Percentiles rank a stretch among this genome's conserved stretches.
These are phyloP conservation scores for Silene latifolia DNA, from an alignment of 148 eudicot species.

Conservation along the genomic window DNA sequence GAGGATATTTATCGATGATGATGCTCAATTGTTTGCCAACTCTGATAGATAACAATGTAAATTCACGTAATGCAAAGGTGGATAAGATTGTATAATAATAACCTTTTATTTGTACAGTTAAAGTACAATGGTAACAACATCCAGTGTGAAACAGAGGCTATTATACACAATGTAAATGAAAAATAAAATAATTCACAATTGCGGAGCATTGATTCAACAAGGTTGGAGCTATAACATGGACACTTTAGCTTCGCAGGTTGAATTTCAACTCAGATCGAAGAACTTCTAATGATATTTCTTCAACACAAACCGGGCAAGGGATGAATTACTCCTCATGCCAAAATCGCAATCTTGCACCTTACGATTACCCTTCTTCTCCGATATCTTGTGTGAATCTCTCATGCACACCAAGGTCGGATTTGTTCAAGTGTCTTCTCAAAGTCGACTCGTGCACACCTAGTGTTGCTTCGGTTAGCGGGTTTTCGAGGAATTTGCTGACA, in stretches of 20 bases:
- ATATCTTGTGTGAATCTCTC: conserved; percentile 91
- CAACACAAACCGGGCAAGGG: not conserved
- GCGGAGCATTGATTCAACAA: not conserved
- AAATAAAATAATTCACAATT: not conserved
- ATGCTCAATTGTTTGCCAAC: too few species aligned
- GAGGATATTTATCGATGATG: too few species aligned
- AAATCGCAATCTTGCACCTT: too few species aligned
- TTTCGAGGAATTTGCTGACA: too few species aligned
- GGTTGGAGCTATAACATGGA: not conserved
- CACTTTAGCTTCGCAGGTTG: conserved; percentile 22
- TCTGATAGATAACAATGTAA: too few species aligned
- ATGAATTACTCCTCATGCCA: too few species aligned
- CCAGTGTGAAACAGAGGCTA: not conserved
- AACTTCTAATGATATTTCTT: not conserved
- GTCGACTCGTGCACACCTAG: conserved; percentile 56
- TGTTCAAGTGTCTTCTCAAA: conserved; percentile 92
- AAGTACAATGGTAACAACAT: not conserved
- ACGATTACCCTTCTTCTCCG: conserved; percentile 77
- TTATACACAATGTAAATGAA: not conserved
- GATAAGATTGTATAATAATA: too few species aligned
- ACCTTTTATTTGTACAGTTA: not conserved
- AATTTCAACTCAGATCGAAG: not conserved
- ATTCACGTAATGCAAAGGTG: too few species aligned
- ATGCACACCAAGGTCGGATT: conserved; percentile 82
- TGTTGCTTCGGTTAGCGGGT: too few species aligned